Evolutionary conservation across 2,329 filamentous ascomycete genomes (phyloP).

Genomic region (Fusarium xylarioides): DNA sequence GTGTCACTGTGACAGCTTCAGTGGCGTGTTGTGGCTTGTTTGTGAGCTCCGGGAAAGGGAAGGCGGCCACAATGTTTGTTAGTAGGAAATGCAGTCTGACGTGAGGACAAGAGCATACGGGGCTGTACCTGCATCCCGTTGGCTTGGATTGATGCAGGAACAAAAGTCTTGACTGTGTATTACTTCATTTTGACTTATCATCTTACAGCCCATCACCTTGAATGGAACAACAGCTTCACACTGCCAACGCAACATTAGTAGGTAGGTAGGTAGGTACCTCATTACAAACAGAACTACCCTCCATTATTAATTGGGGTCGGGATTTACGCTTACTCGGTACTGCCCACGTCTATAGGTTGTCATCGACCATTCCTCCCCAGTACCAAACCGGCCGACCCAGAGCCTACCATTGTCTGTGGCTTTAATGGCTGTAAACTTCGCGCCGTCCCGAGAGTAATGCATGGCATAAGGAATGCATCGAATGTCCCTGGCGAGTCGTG

Average conservation of each 20-base stretch:
- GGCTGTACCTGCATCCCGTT: conserved; percentile 1
- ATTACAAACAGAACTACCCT: neutral
- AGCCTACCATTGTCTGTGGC: neutral
- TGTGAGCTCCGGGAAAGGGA: conserved; percentile 22
- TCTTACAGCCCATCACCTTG: neutral
- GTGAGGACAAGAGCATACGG: conserved; percentile 17
- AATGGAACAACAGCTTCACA: neutral
- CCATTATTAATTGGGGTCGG: neutral
- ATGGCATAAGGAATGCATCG: neutral
- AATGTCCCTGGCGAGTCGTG: neutral
- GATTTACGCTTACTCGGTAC: neutral
- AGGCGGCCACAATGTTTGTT: neutral
- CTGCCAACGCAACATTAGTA: neutral
- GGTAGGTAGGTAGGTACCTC: neutral
- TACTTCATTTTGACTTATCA: neutral
- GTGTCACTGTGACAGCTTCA: conserved; percentile 20
- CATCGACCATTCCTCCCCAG: conserved; percentile 22
- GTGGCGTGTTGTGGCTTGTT: conserved; percentile 19
- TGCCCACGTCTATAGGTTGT: conserved; percentile 4
- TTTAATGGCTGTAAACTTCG: conserved; percentile 24
- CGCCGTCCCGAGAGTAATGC: conserved; percentile 13
- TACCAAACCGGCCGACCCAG: conserved; percentile 3
- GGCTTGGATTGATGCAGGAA: neutral
- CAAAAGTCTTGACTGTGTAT: neutral
- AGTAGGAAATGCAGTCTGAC: neutral